Evolutionary conservation across 768 basidiomycete genomes (phyloP).

Genomic region (Russula virescens): DNA sequence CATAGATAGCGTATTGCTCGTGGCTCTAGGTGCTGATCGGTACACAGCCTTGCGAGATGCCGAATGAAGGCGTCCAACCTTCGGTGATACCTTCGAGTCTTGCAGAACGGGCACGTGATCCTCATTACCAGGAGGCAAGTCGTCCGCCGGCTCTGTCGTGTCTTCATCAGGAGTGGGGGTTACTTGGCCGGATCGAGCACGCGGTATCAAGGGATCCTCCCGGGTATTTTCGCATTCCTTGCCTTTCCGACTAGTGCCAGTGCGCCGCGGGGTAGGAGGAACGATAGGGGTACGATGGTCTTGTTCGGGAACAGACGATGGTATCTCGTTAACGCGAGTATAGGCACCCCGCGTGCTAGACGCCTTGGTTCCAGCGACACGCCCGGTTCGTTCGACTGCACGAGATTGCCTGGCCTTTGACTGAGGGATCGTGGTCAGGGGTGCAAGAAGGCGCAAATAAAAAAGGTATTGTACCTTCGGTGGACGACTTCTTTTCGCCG

Average conservation of each 20-base stretch:
- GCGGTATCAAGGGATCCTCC: not conserved
- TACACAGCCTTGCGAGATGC: slow-evolving; percentile 28
- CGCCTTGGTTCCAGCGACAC: not conserved
- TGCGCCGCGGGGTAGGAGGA: slow-evolving; percentile 10
- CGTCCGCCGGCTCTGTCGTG: slow-evolving; percentile 39
- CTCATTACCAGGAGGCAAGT: slow-evolving; percentile 32
- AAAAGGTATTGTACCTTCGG: not conserved
- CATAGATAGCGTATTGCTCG: slow-evolving; percentile 27
- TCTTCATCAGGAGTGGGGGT: slow-evolving; percentile 35
- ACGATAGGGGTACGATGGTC: slow-evolving; percentile 29
- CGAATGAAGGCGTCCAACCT: slow-evolving; percentile 39
- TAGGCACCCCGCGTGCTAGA: not conserved
- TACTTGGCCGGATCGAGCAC: slow-evolving; percentile 7
- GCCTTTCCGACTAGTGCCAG: not conserved
- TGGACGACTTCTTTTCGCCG: slow-evolving; percentile 24
- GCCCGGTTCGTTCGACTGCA: slow-evolving; percentile 12
- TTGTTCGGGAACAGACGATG: slow-evolving; percentile 58
- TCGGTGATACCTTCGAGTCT: slow-evolving; percentile 30
- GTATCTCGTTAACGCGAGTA: slow-evolving; percentile 25
- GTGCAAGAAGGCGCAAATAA: not conserved
- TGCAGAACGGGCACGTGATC: slow-evolving; percentile 24
- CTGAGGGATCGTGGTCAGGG: not conserved
- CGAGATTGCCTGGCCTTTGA: not conserved
- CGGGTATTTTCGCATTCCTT: not conserved
- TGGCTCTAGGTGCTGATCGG: slow-evolving; percentile 20